Conservation (phyloP, 2,329 filamentous ascomycete species). For the Neurospora crassa region DNA sequence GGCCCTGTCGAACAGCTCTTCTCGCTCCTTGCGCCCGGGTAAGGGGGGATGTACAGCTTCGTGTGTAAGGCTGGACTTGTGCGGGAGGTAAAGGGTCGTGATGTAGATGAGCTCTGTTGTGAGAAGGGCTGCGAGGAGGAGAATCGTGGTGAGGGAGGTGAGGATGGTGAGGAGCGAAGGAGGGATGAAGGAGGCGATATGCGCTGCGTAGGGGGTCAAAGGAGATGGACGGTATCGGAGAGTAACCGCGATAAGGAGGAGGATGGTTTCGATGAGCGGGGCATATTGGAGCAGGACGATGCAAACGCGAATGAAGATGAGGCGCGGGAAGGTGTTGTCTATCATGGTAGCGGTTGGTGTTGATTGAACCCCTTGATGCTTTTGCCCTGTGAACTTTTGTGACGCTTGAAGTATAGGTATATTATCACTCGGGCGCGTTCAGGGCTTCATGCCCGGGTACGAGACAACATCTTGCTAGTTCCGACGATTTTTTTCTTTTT, state of each 20-base stretch:
- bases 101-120: slow-evolving; percentile 33
- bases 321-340: slow-evolving; percentile 28
- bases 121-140: slow-evolving; percentile 22
- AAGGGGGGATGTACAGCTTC: slow-evolving; percentile 29
- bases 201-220: not conserved
- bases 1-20: slow-evolving; percentile 46
- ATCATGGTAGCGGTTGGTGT: slow-evolving; percentile 22
- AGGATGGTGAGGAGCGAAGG: slow-evolving; percentile 6
- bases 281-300: slow-evolving; percentile 36
- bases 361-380: not conserved
- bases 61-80: slow-evolving; percentile 31
- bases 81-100: slow-evolving; percentile 32
- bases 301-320: slow-evolving; percentile 34
- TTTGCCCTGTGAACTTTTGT: not conserved
- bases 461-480: not conserved
- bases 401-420: not conserved
- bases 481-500: not conserved
- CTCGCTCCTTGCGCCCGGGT: slow-evolving; percentile 34
- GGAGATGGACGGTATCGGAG: not conserved
- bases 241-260: slow-evolving; percentile 18
- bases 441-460: not conserved
- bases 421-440: not conserved
- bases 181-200: slow-evolving; percentile 4
- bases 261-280: slow-evolving; percentile 26
- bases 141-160: slow-evolving; percentile 6